These are phyloP conservation scores for Candida ficus DNA, from an alignment of 805 yeast genomes.

Conservation along the genomic window DNA sequence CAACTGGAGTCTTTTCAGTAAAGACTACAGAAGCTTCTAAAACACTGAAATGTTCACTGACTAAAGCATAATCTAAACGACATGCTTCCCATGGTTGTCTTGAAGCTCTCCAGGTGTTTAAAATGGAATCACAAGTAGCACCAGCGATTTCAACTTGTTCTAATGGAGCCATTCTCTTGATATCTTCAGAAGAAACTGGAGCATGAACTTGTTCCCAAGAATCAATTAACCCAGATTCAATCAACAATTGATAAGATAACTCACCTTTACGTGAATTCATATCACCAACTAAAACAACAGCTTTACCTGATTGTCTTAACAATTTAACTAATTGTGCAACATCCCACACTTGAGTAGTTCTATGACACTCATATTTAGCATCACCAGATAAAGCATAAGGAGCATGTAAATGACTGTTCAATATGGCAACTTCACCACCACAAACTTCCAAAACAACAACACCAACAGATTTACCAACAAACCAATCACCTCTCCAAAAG, in stretches of 20 bases:
- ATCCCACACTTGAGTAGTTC: constrained; percentile 97
- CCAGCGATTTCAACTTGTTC: constrained; percentile 73
- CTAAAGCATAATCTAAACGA: constrained; percentile 83
- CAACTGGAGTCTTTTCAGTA: constrained; percentile 63
- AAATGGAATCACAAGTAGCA: constrained; percentile 80
- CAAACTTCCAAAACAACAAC: constrained; percentile 54
- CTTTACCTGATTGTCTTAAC: constrained; percentile 69
- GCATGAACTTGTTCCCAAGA: constrained; percentile 77
- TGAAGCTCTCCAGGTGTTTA: constrained; percentile 77
- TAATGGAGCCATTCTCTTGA: constrained; percentile 43
- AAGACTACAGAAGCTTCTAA: constrained; percentile 66
- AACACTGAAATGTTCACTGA: constrained; percentile 54
- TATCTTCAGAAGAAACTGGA: constrained; percentile 32
- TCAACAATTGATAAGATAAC: constrained; percentile 70
- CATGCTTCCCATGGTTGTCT: constrained; percentile 43
- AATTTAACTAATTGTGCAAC: constrained; percentile 61
- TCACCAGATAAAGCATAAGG: constrained; percentile 83
- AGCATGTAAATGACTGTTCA: constrained; percentile 96
- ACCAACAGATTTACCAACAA: constrained; percentile 86
- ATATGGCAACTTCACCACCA: constrained; percentile 56
- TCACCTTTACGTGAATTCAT: constrained; percentile 86
- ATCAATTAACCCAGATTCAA: constrained; percentile 63
- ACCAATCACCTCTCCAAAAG: constrained; percentile 94
- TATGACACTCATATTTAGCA: constrained; percentile 83
- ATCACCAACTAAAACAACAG: constrained; percentile 89